Percentiles rank a stretch among this genome's conserved stretches.
Evolutionary conservation across 495 filamentous ascomycete genomes (phyloP).

Genomic region (Hyaloscypha finlandica): DNA sequence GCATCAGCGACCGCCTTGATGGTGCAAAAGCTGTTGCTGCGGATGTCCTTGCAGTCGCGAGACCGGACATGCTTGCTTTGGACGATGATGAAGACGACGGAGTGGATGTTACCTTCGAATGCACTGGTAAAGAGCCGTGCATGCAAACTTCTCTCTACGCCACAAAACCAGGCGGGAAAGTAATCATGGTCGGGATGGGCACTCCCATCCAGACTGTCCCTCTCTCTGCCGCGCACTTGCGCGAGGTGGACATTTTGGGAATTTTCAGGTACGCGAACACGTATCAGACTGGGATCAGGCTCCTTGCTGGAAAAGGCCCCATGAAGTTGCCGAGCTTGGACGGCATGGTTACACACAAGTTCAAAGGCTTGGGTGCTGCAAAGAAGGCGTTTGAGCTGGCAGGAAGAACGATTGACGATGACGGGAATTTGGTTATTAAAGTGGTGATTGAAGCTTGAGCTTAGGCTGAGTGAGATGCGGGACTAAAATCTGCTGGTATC

Average conservation of each 20-base stretch:
- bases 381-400: slow-evolving; percentile 78
- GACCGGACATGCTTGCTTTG: slow-evolving; percentile 26
- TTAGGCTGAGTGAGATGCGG: neutral
- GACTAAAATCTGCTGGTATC: slow-evolving; percentile 11
- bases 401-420: slow-evolving; percentile 74
- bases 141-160: slow-evolving; percentile 87
- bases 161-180: slow-evolving; percentile 72
- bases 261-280: slow-evolving; percentile 90
- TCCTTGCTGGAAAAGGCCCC: slow-evolving; percentile 57
- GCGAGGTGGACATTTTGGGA: slow-evolving; percentile 91
- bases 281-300: slow-evolving; percentile 74
- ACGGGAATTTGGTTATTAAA: slow-evolving; percentile 80
- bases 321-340: slow-evolving; percentile 63
- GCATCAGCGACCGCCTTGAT: slow-evolving; percentile 51
- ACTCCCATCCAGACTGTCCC: slow-evolving; percentile 85
- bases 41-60: slow-evolving; percentile 51
- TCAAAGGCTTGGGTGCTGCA: slow-evolving; percentile 64
- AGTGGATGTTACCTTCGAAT: slow-evolving; percentile 83
- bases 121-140: slow-evolving; percentile 85
- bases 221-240: slow-evolving; percentile 78
- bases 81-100: slow-evolving; percentile 57
- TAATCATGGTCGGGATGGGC: slow-evolving; percentile 95
- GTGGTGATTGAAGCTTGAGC: slow-evolving; percentile 69
- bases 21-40: slow-evolving; percentile 59
- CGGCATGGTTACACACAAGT: slow-evolving; percentile 75